Evolutionary conservation across 1,284 basidiomycete species (phyloP).

Genomic region (Cryptococcus amylolentus): DNA sequence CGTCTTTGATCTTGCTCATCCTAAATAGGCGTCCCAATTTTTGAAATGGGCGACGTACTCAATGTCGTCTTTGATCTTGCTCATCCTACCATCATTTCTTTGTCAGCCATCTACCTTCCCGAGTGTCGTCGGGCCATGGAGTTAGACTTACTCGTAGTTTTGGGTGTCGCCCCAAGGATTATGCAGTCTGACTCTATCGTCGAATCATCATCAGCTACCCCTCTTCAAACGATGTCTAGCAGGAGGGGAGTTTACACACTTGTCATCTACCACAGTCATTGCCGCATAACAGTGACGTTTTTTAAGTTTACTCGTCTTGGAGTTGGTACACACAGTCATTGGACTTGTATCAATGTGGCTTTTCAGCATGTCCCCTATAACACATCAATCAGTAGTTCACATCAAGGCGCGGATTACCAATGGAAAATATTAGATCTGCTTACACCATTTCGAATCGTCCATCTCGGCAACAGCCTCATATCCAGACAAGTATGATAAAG

Average conservation of each 20-base stretch:
- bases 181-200: background rate
- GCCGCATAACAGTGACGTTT: background rate
- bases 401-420: too few relatives aligned
- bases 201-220: background rate
- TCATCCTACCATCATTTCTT: background rate
- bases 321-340: background rate
- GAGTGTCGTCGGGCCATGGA: background rate
- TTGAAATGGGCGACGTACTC: background rate
- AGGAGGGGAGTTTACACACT: background rate
- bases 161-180: background rate
- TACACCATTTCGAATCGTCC: background rate
- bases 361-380: background rate
- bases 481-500: background rate
- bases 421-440: background rate
- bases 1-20: background rate
- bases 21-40: background rate
- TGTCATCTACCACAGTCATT: background rate
- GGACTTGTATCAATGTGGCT: background rate
- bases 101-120: background rate
- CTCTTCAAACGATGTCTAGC: background rate
- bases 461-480: background rate
- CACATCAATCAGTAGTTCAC: background rate
- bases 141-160: background rate
- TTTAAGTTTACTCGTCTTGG: background rate
- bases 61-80: background rate